Evolutionary conservation across 129 eudicot species (phyloP).

Genomic region (Cynara cardunculus): DNA sequence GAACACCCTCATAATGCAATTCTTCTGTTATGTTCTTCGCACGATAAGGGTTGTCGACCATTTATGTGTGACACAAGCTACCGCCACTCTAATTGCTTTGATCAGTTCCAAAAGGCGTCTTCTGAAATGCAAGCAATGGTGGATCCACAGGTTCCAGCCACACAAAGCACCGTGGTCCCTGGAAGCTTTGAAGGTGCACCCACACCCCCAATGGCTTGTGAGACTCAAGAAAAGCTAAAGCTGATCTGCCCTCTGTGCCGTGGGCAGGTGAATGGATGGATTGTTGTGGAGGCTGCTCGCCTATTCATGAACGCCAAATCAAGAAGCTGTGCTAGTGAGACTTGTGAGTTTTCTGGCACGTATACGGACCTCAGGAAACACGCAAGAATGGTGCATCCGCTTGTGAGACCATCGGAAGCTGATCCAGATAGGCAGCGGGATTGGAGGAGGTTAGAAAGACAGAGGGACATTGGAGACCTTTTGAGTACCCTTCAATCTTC

Average conservation of each 20-base stretch:
- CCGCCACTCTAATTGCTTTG: slow-evolving; percentile 94
- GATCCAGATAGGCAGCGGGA: slow-evolving; percentile 82
- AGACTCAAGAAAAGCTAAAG: slow-evolving; percentile 33
- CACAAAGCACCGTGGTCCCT: slow-evolving; percentile 6
- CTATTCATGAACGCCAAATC: slow-evolving; percentile 62
- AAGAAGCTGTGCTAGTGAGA: slow-evolving; percentile 80
- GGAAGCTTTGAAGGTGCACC: slow-evolving; percentile 32
- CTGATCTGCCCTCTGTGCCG: slow-evolving; percentile 85
- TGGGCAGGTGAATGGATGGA: slow-evolving; percentile 71
- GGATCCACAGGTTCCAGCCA: not conserved
- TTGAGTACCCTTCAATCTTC: slow-evolving; percentile 75
- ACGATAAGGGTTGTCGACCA: slow-evolving; percentile 90
- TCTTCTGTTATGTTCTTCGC: slow-evolving; percentile 70
- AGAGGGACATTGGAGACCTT: slow-evolving; percentile 79
- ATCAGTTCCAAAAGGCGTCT: slow-evolving; percentile 82
- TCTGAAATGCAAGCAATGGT: slow-evolving; percentile 35
- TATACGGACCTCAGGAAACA: slow-evolving; percentile 79
- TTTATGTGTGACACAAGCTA: slow-evolving; percentile 99
- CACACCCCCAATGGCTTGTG: slow-evolving; percentile 24
- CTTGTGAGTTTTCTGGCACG: slow-evolving; percentile 69
- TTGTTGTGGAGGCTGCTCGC: slow-evolving; percentile 84
- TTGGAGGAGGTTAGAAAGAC: slow-evolving; percentile 86
- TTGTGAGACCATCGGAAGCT: slow-evolving; percentile 70
- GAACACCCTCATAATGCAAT: slow-evolving; percentile 98
- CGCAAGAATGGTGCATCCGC: slow-evolving; percentile 74